phyloP scores from a whole-genome alignment of 2,329 filamentous ascomycete genomes.

The Cylindrodendrum hubeiense region DNA sequence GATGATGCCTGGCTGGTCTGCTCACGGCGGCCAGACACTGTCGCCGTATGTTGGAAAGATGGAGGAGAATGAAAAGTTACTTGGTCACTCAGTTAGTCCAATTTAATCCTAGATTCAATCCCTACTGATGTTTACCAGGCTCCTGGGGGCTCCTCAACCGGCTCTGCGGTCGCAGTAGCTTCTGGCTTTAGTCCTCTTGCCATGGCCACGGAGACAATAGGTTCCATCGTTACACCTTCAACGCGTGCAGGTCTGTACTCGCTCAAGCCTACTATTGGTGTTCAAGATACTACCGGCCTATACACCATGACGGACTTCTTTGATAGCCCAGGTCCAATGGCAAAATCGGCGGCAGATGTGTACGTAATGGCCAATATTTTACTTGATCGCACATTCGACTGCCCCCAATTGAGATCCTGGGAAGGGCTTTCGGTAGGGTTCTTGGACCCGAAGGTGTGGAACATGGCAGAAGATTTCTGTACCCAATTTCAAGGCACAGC shows the following conservation, averaged over 20 bases:
- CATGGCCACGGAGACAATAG: conserved; percentile 49
- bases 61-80: conserved; percentile 26
- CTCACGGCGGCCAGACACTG: conserved; percentile 41
- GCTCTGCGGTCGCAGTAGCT: conserved; percentile 49
- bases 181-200: conserved; percentile 48
- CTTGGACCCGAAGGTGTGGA: conserved; percentile 3
- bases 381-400: background rate
- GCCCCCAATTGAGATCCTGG: background rate
- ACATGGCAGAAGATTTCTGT: background rate
- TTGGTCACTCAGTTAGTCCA: conserved; percentile 32
- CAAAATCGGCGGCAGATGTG: conserved; percentile 5
- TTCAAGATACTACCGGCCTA: background rate
- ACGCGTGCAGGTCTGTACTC: conserved; percentile 41
- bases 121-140: conserved; percentile 27
- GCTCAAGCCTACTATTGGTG: conserved; percentile 42
- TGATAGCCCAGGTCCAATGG: conserved; percentile 11
- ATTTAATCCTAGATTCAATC: background rate
- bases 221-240: conserved; percentile 44
- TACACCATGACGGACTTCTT: conserved; percentile 8
- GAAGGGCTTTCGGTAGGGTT: background rate
- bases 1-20: conserved; percentile 14
- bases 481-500: conserved; percentile 1
- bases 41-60: conserved; percentile 44
- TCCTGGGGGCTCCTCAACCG: conserved; percentile 49
- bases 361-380: background rate